Conservation (phyloP, 306 rosid genomes). For the Cucurbita moschata region DNA sequence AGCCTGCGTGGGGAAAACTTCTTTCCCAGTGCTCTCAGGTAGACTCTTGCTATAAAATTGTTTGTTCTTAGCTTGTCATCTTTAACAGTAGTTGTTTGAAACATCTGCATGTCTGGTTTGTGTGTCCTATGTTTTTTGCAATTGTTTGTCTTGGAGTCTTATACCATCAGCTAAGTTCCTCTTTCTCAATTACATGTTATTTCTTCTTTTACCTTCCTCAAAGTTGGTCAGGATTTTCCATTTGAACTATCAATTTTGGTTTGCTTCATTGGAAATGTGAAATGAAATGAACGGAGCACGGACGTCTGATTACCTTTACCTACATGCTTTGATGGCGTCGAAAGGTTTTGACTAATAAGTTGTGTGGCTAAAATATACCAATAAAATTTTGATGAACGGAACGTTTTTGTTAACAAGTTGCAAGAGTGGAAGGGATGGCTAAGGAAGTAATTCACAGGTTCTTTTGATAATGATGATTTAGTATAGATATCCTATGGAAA, state of each 20-base stretch:
- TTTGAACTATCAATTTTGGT: background rate
- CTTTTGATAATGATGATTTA: background rate
- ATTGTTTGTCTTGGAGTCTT: background rate
- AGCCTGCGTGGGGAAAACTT: conserved; percentile 73
- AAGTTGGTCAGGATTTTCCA: background rate
- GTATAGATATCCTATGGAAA: background rate
- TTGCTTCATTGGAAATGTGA: background rate
- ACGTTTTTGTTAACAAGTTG: background rate
- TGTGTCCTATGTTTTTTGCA: background rate
- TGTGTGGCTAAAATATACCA: background rate
- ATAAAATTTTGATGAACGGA: background rate
- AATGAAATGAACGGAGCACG: background rate
- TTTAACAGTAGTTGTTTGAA: background rate
- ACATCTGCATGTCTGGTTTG: background rate
- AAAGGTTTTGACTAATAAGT: background rate
- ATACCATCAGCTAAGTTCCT: background rate
- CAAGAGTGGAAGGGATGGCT: background rate
- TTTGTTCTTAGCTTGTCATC: background rate
- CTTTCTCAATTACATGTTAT: background rate
- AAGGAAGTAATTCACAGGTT: background rate
- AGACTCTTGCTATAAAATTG: conserved; percentile 8
- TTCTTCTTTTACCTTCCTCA: background rate
- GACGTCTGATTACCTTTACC: background rate
- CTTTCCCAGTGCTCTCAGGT: conserved; percentile 91
- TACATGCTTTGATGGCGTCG: background rate